Evolutionary conservation across 768 basidiomycete species (phyloP).

Genomic region (Lactifluus rugatus): DNA sequence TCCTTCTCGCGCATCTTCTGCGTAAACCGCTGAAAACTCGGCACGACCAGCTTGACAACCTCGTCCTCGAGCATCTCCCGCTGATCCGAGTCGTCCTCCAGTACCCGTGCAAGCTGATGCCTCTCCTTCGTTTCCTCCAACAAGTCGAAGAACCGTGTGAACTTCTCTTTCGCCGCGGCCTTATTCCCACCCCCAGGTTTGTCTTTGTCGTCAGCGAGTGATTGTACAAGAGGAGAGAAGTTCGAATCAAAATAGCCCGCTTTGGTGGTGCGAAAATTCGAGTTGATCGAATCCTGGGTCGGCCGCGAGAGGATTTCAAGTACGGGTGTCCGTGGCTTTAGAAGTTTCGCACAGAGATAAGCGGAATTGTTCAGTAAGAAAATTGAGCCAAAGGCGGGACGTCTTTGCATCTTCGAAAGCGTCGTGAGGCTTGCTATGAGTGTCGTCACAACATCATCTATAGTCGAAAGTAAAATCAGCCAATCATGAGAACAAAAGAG

Average conservation of each 20-base stretch:
- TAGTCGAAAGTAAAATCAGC: not conserved
- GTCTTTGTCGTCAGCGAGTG: conserved; percentile 40
- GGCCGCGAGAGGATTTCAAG: conserved; percentile 48
- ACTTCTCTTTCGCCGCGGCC: conserved; percentile 69
- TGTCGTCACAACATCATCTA: conserved; percentile 71
- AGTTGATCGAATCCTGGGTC: conserved; percentile 52
- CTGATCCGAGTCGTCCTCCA: conserved; percentile 60
- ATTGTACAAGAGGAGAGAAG: conserved; percentile 67
- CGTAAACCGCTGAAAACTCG: conserved; percentile 61
- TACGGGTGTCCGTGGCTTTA: conserved; percentile 42
- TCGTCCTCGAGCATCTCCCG: conserved; percentile 58
- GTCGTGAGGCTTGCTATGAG: conserved; percentile 49
- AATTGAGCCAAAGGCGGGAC: conserved; percentile 60
- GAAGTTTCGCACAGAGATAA: conserved; percentile 52
- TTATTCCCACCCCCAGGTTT: conserved; percentile 32
- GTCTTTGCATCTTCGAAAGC: conserved; percentile 48
- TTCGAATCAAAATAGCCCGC: conserved; percentile 79
- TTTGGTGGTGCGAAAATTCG: conserved; percentile 70
- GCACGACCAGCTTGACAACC: conserved; percentile 66
- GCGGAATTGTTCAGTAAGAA: conserved; percentile 76
- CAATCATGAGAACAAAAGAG: not conserved
- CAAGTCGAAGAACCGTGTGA: conserved; percentile 71
- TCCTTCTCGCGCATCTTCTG: conserved; percentile 73
- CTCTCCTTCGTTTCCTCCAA: conserved; percentile 73
- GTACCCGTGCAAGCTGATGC: conserved; percentile 55